phyloP scores from a whole-genome alignment of 768 basidiomycete genomes.

The Kwoniella mangroviensis region DNA sequence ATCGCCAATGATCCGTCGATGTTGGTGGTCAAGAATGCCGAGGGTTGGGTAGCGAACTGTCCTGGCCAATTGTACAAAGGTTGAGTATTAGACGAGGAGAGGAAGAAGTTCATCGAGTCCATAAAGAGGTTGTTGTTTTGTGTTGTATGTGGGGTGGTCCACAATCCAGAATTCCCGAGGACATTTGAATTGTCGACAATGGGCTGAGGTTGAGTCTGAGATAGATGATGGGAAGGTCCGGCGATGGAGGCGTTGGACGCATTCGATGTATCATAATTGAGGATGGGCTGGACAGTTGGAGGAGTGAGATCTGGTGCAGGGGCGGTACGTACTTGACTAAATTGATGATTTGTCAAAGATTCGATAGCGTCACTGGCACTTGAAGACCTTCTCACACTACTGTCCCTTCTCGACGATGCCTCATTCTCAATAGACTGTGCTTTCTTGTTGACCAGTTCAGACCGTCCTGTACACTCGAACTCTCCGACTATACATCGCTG shows the following conservation, averaged over 20 bases:
- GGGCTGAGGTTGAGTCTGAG: neutral
- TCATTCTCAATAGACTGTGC: neutral
- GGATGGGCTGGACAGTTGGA: neutral
- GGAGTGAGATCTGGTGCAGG: neutral
- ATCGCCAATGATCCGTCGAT: constrained; percentile 17
- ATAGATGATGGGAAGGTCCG: neutral
- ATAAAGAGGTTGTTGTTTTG: neutral
- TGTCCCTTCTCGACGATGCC: neutral
- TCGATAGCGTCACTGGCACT: constrained; percentile 1
- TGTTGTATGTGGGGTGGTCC: neutral
- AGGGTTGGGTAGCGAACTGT: constrained; percentile 2
- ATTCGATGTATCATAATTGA: neutral
- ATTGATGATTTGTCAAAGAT: neutral
- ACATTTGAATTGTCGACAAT: neutral
- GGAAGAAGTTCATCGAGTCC: neutral
- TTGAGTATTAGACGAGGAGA: constrained; percentile 1
- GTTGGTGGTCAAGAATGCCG: constrained; percentile 15
- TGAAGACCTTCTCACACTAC: constrained; percentile 1
- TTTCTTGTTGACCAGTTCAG: constrained; percentile 2
- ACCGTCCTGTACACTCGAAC: constrained; percentile 32
- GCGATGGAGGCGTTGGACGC: neutral
- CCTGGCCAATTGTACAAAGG: constrained; percentile 23
- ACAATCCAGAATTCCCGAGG: neutral
- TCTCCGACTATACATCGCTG: constrained; percentile 29
- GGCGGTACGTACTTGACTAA: constrained; percentile 2